phyloP scores from a whole-genome alignment of 495 filamentous ascomycete genomes.

The Parachaetomium inaequale region DNA sequence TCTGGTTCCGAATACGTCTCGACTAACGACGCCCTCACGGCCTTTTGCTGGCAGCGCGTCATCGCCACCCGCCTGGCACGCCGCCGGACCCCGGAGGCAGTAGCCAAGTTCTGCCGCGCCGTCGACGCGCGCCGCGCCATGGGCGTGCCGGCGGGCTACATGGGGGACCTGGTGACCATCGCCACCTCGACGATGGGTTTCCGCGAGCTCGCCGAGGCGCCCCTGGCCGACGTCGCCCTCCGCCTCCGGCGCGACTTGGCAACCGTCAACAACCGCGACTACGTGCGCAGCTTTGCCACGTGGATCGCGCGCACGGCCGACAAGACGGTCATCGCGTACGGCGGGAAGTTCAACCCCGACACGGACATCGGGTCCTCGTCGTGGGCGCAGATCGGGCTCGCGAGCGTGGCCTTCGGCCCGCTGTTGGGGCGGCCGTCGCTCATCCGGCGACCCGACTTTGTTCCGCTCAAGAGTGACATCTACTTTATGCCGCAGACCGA shows the following conservation, averaged over 20 bases:
- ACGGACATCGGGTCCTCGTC: background rate
- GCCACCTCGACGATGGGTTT: background rate
- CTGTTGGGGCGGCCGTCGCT: background rate
- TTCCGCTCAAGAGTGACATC: background rate
- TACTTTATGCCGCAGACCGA: conserved; percentile 2
- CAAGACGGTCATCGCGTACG: background rate
- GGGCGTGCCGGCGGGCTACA: background rate
- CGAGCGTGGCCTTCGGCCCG: background rate
- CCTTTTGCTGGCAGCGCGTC: conserved; percentile 4
- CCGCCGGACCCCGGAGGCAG: background rate
- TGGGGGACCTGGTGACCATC: conserved; percentile 1
- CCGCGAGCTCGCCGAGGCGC: conserved; percentile 2
- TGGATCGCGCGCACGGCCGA: background rate
- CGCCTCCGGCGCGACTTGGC: background rate
- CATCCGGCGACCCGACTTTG: background rate
- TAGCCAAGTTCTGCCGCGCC: background rate
- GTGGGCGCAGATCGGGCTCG: background rate
- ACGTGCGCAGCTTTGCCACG: background rate
- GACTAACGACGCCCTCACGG: background rate
- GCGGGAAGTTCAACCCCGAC: background rate
- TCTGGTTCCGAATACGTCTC: background rate
- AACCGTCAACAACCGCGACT: background rate
- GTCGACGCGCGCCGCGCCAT: background rate
- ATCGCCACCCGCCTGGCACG: background rate
- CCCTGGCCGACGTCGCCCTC: background rate